Percentiles rank a stretch among this genome's conserved stretches.
Evolutionary conservation across 495 filamentous ascomycete genomes (phyloP).

Genomic region (Parathielavia hyrcaniae): DNA sequence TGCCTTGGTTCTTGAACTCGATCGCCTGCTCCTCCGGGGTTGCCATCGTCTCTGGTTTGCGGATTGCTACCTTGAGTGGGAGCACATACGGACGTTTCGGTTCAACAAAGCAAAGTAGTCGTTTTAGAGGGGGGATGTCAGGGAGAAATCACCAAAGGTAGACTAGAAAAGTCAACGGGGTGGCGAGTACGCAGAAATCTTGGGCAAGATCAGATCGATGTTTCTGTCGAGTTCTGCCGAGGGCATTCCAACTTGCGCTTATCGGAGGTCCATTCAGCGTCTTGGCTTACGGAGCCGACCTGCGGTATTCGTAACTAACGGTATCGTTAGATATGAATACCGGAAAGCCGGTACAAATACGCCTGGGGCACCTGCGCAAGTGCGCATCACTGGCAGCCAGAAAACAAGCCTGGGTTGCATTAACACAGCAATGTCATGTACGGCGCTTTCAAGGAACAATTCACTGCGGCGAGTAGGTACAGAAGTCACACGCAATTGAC

Average conservation of each 20-base stretch:
- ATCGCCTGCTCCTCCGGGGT: conserved; percentile 54
- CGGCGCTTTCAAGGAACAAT: no score
- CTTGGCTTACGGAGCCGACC: conserved; percentile 9
- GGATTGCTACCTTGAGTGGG: conserved; percentile 16
- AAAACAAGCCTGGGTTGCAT: no score
- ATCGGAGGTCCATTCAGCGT: not conserved
- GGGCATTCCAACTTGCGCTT: conserved; percentile 13
- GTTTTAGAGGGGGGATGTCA: not conserved
- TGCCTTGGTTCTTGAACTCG: conserved; percentile 86
- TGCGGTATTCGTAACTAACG: no score
- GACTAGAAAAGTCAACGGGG: not conserved
- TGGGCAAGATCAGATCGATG: not conserved
- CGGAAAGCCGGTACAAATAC: no score
- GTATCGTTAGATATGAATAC: no score
- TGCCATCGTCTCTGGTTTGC: conserved; percentile 25
- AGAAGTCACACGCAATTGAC: no score
- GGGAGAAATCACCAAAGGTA: not conserved
- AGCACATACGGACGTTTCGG: conserved; percentile 11
- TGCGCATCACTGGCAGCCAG: no score
- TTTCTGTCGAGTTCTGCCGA: conserved; percentile 12
- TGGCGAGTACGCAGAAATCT: conserved; percentile 11
- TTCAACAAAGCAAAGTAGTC: not conserved
- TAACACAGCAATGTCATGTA: no score
- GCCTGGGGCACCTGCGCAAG: no score
- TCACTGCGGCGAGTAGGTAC: no score